Conservation (phyloP, 352 stramenopile species). For the Phytophthora pinifolia region DNA sequence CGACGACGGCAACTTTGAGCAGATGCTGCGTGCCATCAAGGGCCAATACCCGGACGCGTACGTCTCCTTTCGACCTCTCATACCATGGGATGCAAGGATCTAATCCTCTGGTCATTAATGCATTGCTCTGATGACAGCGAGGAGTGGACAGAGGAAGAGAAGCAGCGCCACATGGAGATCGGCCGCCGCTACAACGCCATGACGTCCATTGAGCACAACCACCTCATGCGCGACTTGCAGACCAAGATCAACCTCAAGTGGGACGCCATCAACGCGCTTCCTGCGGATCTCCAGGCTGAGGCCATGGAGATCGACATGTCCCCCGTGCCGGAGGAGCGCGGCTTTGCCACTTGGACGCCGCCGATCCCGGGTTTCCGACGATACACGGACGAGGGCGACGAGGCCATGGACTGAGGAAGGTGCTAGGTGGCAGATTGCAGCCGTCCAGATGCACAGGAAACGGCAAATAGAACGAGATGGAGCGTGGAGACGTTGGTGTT, state of each 20-base stretch:
- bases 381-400: constrained; percentile 66
- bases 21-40: constrained; percentile 82
- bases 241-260: constrained; percentile 93
- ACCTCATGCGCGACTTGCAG: constrained; percentile 87
- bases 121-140: constrained; percentile 34
- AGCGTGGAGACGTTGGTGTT: constrained; percentile 9
- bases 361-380: constrained; percentile 86
- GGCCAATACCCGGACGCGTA: constrained; percentile 76
- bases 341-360: constrained; percentile 86
- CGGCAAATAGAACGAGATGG: constrained; percentile 29
- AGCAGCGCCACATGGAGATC: constrained; percentile 77
- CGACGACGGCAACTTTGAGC: constrained; percentile 78
- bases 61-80: constrained; percentile 12
- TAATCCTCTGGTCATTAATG: constrained; percentile 4
- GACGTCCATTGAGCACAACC: constrained; percentile 84
- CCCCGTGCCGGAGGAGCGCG: constrained; percentile 60
- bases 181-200: constrained; percentile 80
- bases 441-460: constrained; percentile 19
- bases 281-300: constrained; percentile 74
- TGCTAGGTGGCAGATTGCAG: constrained; percentile 11
- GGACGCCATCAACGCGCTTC: constrained; percentile 88
- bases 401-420: constrained; percentile 19
- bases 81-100: background rate
- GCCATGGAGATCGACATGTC: constrained; percentile 71
- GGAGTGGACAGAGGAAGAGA: constrained; percentile 81